Evolutionary conservation across 306 rosid species (phyloP).

Genomic region (Cicer bijugum): DNA sequence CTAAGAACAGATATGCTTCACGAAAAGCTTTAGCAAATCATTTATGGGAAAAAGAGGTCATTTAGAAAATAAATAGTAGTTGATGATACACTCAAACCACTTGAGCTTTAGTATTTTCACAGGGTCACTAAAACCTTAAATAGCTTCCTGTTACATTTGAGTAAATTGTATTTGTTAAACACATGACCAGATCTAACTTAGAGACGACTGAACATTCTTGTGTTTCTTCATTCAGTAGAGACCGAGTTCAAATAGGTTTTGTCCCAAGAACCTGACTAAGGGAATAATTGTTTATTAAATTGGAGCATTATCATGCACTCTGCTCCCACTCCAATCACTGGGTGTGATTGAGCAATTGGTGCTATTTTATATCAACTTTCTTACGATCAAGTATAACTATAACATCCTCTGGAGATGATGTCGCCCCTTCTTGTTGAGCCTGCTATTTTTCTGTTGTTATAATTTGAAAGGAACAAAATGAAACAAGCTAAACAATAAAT

Average conservation of each 20-base stretch:
- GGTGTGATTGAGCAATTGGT: background rate
- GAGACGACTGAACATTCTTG: background rate
- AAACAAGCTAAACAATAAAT: background rate
- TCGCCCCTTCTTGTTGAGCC: background rate
- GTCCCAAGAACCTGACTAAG: background rate
- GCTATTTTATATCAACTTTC: background rate
- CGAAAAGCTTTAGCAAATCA: constrained; percentile 8
- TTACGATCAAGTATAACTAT: background rate
- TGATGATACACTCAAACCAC: background rate
- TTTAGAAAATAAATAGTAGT: background rate
- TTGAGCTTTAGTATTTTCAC: constrained; percentile 13
- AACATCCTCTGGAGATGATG: too few relatives aligned
- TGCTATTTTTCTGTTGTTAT: background rate
- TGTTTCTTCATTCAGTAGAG: background rate
- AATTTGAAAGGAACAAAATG: background rate
- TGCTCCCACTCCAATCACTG: background rate
- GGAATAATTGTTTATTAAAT: background rate
- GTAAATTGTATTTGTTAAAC: constrained; percentile 6
- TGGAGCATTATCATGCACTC: background rate
- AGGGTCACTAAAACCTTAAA: background rate
- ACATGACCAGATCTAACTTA: background rate
- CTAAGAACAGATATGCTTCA: background rate
- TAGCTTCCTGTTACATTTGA: background rate
- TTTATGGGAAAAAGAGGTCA: background rate
- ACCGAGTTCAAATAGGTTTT: background rate